Conservation (phyloP, 1,284 basidiomycete species). For the Melampsora americana region DNA sequence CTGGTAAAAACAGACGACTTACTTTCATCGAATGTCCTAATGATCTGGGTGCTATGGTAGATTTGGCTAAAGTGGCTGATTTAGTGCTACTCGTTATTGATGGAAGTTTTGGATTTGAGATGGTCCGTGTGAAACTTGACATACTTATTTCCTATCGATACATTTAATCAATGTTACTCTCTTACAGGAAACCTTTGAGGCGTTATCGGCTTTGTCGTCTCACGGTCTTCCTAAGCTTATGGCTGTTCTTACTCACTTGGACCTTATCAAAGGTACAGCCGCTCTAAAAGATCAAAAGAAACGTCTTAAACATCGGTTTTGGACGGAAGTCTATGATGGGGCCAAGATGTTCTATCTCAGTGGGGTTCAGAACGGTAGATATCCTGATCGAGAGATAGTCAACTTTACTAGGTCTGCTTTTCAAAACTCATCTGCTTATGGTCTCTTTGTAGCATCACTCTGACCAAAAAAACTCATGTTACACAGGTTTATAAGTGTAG, state of each 20-base stretch:
- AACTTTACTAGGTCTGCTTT: conserved; percentile 71
- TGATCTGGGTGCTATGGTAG: conserved; percentile 96
- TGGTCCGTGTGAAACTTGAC: conserved; percentile 64
- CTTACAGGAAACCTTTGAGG: conserved; percentile 94
- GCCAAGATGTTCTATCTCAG: conserved; percentile 98
- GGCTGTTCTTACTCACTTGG: conserved; percentile 90
- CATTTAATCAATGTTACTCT: not conserved
- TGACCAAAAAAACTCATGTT: not conserved
- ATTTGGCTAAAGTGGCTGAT: conserved; percentile 94
- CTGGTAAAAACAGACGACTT: conserved; percentile 79
- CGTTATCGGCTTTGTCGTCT: conserved; percentile 90
- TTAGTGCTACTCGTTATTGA: conserved; percentile 96
- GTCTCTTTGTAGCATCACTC: not conserved
- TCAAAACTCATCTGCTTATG: not conserved
- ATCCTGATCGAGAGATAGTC: conserved; percentile 93
- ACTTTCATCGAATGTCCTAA: conserved; percentile 98
- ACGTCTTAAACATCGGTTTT: conserved; percentile 95
- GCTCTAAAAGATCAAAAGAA: conserved; percentile 90
- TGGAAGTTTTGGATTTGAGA: conserved; percentile 96
- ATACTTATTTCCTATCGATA: not conserved
- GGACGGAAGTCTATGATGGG: conserved; percentile 98
- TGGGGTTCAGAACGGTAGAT: conserved; percentile 94
- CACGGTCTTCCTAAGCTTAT: conserved; percentile 99
- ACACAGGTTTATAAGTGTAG: conserved; percentile 78
- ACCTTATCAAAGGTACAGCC: conserved; percentile 89